Evolutionary conservation across 148 eudicot species (phyloP).

Genomic region (Rhododendron kiyosumense): DNA sequence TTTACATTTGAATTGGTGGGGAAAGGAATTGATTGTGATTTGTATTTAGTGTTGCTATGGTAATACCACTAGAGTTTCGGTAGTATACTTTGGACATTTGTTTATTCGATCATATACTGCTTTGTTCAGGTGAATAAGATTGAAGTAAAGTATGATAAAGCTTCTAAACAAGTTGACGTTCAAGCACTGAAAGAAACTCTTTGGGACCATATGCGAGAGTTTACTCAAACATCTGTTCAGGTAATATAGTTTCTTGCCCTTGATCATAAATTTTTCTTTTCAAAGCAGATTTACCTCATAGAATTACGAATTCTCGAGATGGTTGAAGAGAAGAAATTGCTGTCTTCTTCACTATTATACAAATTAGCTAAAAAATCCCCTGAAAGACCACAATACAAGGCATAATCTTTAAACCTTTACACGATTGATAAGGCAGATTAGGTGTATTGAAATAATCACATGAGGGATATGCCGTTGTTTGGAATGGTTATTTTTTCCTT

Average conservation of each 20-base stretch:
- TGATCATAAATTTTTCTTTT: background rate
- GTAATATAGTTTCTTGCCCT: background rate
- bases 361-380: background rate
- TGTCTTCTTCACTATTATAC: background rate
- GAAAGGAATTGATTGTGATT: background rate
- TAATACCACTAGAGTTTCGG: background rate
- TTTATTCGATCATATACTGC: background rate
- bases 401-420: background rate
- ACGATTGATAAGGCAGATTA: background rate
- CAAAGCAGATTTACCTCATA: background rate
- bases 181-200: slow-evolving; percentile 83
- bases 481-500: background rate
- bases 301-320: background rate
- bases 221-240: slow-evolving; percentile 13
- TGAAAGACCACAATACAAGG: background rate
- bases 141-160: slow-evolving; percentile 86
- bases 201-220: slow-evolving; percentile 62
- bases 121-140: slow-evolving; percentile 67
- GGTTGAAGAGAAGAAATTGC: background rate
- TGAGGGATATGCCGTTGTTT: background rate
- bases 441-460: background rate
- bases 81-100: background rate
- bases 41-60: background rate
- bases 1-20: background rate
- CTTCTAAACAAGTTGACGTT: slow-evolving; percentile 93